Evolutionary conservation across 306 rosid species (phyloP).

Genomic region (Prunus armeniaca): DNA sequence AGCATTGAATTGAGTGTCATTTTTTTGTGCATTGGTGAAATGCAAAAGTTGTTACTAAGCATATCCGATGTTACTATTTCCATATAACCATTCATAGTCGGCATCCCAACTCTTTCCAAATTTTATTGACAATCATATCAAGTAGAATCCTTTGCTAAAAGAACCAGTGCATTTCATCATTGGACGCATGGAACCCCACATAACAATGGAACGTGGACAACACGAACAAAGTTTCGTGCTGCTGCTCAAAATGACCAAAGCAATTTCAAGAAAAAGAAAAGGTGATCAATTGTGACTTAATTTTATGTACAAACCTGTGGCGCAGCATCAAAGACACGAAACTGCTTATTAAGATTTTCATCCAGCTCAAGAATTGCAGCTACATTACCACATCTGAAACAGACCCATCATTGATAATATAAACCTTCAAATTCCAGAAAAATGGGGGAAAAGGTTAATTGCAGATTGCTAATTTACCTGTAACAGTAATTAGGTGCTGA

Average conservation of each 20-base stretch:
- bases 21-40: not conserved
- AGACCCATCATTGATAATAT: constrained; percentile 16
- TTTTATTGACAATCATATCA: not conserved
- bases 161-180: not conserved
- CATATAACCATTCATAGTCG: not conserved
- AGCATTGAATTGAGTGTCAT: not conserved
- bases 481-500: constrained; percentile 99
- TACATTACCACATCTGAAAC: constrained; percentile 89
- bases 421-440: constrained; percentile 23
- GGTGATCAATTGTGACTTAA: constrained; percentile 17
- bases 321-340: constrained; percentile 94
- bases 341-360: constrained; percentile 81
- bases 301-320: constrained; percentile 70
- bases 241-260: constrained; percentile 12
- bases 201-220: not conserved
- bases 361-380: constrained; percentile 96
- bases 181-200: not conserved
- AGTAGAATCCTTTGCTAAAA: not conserved
- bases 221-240: constrained; percentile 1
- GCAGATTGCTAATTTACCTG: constrained; percentile 49
- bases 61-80: not conserved
- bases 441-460: constrained; percentile 1
- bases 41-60: not conserved
- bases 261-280: not conserved
- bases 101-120: not conserved